Evolutionary conservation across 2,329 filamentous ascomycete species (phyloP).

Genomic region (Mollisiaceae sp.): DNA sequence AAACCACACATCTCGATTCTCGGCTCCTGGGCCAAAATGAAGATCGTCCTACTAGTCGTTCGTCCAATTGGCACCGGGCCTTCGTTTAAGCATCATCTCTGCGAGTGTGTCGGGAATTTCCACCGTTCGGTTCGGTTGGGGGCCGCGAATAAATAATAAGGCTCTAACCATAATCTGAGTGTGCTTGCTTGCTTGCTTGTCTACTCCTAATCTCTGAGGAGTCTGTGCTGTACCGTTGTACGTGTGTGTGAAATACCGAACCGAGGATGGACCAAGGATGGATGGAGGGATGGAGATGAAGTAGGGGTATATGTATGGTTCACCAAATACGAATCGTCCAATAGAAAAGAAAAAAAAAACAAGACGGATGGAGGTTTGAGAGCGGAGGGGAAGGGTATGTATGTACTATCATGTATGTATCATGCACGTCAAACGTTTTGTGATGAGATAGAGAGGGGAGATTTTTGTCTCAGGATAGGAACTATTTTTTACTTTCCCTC

Average conservation of each 20-base stretch:
- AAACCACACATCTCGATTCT: too few species aligned
- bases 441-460: slow-evolving; percentile 2
- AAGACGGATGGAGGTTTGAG: too few species aligned
- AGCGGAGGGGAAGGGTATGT: too few species aligned
- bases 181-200: neutral
- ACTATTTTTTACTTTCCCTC: too few species aligned
- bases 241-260: too few species aligned
- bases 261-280: too few species aligned
- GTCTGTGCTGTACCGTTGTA: too few species aligned
- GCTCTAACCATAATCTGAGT: neutral
- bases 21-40: slow-evolving; percentile 15
- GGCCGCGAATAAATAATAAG: too few species aligned
- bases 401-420: too few species aligned
- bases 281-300: too few species aligned
- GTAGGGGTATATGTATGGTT: neutral
- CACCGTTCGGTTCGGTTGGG: neutral
- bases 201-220: too few species aligned
- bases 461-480: neutral
- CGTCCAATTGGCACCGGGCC: slow-evolving; percentile 5
- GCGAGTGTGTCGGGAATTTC: neutral
- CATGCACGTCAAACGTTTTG: slow-evolving; percentile 16
- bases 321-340: slow-evolving; percentile 11
- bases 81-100: slow-evolving; percentile 11
- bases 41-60: neutral
- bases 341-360: too few species aligned